Base-by-base conservation (phyloP, 345 rosid species). In the Hibiscus trionum region DNA sequence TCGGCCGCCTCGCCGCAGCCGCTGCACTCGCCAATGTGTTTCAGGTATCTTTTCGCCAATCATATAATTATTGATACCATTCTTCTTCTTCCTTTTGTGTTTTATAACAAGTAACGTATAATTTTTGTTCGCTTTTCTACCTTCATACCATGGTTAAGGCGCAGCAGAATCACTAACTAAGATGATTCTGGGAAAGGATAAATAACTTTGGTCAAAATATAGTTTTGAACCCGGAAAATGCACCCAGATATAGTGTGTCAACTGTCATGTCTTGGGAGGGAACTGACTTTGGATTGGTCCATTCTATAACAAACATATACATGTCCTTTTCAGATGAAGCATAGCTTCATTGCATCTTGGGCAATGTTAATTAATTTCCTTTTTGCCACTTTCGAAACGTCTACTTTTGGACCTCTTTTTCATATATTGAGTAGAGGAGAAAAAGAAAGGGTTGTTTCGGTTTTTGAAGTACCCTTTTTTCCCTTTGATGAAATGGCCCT, bases 21-120 rank as follows among this genome's bases (percentile, higher is more conserved):
- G 82, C 83, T 11, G 90, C 96, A 15, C 80, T 95, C 24, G 83
- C 84, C 81, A 94, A 84, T 79, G 78, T 95, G 0, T 95, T 95
- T 52, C 89, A 77, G 97, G 98, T 91, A 46, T 24, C 78, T 72
- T 16, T 59, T 69, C 14, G 16, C 44, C 10, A 39, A 39, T 39
- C 8, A 39, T 7, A 39, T 8, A 35, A 35, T 35, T 5, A 35
- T 35, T 35, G 37, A 35, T 35, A 35, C 37, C 37, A 5, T 35
- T 35, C 37, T 35, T 66, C 19, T 24, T 16, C 56, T 26, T 2
- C 3, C 14, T 26, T 35, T 35, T 35, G 37, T 4, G 37, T 35
- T 35, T 35, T 35, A 35, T 35, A 35, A 35, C 7, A 35, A 35
- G 37, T 35, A 35, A 35, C 37, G 5, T 35, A 35, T 35, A 35